These are phyloP conservation scores for Hammondia hammondi DNA, from an alignment of 169 alveolate genomes.

Conservation along the genomic window DNA sequence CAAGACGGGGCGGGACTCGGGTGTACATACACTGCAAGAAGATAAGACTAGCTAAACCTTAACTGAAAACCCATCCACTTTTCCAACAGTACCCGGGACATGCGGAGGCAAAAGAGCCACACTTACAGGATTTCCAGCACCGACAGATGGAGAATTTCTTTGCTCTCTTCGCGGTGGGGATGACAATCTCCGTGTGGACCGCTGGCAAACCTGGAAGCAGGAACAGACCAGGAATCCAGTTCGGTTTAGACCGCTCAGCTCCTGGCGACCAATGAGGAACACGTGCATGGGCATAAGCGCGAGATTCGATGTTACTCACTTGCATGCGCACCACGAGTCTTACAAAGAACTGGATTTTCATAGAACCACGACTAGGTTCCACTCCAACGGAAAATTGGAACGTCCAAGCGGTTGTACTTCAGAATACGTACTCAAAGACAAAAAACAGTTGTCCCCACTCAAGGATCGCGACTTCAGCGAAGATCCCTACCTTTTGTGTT, in stretches of 20 bases:
- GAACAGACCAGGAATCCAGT: background rate
- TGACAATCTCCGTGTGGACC: constrained; percentile 67
- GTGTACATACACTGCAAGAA: no score
- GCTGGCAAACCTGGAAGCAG: constrained; percentile 49
- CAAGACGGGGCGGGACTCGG: no score
- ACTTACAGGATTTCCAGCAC: constrained; percentile 80
- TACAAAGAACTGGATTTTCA: background rate
- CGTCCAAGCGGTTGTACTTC: background rate
- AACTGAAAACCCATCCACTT: no score
- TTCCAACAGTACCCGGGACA: no score
- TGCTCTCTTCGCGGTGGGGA: constrained; percentile 69
- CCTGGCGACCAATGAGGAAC: background rate
- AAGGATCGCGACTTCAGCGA: background rate
- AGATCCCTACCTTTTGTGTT: background rate
- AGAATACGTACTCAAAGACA: background rate
- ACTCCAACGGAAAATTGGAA: background rate
- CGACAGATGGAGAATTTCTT: constrained; percentile 81
- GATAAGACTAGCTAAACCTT: no score
- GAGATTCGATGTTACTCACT: background rate
- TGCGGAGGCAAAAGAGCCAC: background rate
- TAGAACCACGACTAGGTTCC: background rate
- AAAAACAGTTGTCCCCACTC: background rate
- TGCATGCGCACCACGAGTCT: background rate
- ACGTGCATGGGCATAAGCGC: background rate
- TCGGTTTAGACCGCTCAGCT: background rate